A percentile compares a stretch with the other conserved stretches of the same genome.
Evolutionary conservation across 345 rosid genomes (phyloP).

Genomic region (Citrus sp.): DNA sequence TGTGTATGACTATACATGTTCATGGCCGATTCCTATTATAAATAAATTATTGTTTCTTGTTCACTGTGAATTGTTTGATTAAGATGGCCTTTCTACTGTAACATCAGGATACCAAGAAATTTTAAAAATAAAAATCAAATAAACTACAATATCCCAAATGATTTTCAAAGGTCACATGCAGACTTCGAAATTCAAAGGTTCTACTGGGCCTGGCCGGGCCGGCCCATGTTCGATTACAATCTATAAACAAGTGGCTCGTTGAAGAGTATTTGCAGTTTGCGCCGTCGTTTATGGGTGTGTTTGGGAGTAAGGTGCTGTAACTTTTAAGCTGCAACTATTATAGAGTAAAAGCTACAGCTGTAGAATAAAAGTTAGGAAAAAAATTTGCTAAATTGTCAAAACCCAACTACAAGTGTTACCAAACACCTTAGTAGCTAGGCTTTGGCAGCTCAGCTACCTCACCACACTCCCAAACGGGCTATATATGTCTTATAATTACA

Average conservation of each 20-base stretch:
- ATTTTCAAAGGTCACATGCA: neutral
- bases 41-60: neutral
- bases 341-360: no score
- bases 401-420: no score
- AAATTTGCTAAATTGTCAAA: no score
- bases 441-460: accelerated
- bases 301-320: no score
- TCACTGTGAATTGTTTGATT: neutral
- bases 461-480: accelerated
- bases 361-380: no score
- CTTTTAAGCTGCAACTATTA: no score
- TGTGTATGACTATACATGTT: neutral
- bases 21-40: neutral
- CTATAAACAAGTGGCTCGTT: no score
- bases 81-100: neutral
- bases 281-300: no score
- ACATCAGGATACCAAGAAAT: neutral
- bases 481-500: no score
- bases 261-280: no score
- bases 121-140: neutral
- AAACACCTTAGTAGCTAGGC: no score
- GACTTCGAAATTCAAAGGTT: no score
- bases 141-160: neutral
- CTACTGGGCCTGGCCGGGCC: neutral
- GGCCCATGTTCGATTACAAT: neutral